Conservation (phyloP, 1,284 basidiomycete genomes). For the Irpex sp. region DNA sequence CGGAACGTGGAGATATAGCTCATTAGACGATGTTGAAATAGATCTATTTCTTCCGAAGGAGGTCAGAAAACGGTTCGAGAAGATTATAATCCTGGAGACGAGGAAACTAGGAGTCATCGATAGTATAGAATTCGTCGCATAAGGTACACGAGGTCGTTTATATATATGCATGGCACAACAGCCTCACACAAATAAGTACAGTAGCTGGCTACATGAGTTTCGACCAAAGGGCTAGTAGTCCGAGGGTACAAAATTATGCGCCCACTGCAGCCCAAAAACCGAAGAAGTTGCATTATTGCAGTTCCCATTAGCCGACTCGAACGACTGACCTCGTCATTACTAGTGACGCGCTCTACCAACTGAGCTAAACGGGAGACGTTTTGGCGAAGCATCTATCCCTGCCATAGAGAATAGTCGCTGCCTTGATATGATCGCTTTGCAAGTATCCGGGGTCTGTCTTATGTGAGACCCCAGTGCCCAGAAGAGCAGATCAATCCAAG, state of each 20-base stretch:
- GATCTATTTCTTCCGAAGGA: slow-evolving; percentile 7
- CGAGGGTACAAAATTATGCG: too few species aligned
- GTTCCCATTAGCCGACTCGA: slow-evolving; percentile 11
- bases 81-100: neutral
- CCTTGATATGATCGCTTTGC: too few species aligned
- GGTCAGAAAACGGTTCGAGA: neutral
- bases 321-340: slow-evolving; percentile 27
- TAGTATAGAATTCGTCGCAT: neutral
- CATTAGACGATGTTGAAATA: slow-evolving; percentile 12
- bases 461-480: too few species aligned
- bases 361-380: slow-evolving; percentile 41
- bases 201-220: too few species aligned
- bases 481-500: too few species aligned
- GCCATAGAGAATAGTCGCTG: too few species aligned
- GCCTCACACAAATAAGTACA: too few species aligned
- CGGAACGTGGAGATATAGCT: slow-evolving; percentile 8
- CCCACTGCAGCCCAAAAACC: too few species aligned
- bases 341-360: slow-evolving; percentile 62
- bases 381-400: neutral
- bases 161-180: too few species aligned
- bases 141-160: too few species aligned
- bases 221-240: too few species aligned
- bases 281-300: neutral
- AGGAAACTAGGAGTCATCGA: neutral
- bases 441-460: too few species aligned